phyloP scores from a whole-genome alignment of 306 rosid species.

The Prunus salicina region DNA sequence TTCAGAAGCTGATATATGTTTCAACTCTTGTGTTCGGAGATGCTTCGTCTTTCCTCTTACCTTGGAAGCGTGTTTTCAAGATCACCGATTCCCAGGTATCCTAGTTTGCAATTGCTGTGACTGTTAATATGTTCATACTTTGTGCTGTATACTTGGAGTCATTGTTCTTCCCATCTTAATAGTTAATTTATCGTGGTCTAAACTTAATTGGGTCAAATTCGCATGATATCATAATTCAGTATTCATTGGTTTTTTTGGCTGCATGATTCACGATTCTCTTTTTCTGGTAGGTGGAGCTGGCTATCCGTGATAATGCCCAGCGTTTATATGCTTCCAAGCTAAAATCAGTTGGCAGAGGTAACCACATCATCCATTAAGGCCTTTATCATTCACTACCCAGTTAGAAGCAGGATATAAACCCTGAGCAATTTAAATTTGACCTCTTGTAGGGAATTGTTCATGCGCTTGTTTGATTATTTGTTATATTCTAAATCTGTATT shows the following conservation, averaged over 20 bases:
- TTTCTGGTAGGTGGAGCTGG: constrained; percentile 74
- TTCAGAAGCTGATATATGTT: constrained; percentile 94
- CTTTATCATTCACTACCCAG: background rate
- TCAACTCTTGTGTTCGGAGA: constrained; percentile 94
- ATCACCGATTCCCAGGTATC: constrained; percentile 91
- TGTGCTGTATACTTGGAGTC: background rate
- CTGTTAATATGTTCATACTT: background rate
- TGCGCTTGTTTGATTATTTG: background rate
- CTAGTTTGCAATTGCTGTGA: background rate
- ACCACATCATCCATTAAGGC: constrained; percentile 15
- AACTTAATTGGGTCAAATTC: background rate
- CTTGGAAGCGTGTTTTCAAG: constrained; percentile 97
- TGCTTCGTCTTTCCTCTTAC: constrained; percentile 93
- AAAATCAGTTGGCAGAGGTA: constrained; percentile 84
- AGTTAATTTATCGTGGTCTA: background rate
- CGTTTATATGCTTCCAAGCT: constrained; percentile 75
- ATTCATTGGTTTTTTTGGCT: constrained; percentile 1
- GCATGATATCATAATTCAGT: background rate
- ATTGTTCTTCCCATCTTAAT: background rate
- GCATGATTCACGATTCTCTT: constrained; percentile 8
- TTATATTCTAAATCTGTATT: background rate
- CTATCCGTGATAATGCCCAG: constrained; percentile 94
- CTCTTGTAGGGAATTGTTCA: background rate
- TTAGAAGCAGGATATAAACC: background rate
- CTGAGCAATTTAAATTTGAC: background rate